Conservation (phyloP, 139 green algal species). For the Coelastrella sp. region DNA sequence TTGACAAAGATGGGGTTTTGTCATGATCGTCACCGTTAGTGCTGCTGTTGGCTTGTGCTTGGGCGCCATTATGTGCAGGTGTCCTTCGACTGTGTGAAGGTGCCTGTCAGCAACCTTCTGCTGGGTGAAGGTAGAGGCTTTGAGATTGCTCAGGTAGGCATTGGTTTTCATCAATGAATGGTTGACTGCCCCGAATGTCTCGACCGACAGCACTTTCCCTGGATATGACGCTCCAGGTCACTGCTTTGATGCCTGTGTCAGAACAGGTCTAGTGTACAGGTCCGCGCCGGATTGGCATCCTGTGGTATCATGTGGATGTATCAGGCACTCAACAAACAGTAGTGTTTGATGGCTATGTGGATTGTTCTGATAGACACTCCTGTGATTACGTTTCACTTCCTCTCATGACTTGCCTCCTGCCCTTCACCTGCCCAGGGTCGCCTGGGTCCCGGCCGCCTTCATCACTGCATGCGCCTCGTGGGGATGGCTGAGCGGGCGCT, state of each 20-base stretch:
- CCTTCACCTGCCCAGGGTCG: slow-evolving; percentile 75
- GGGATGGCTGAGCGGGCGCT: slow-evolving; percentile 89
- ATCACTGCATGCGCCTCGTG: slow-evolving; percentile 99
- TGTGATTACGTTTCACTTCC: neutral
- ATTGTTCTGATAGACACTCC: too few relatives aligned
- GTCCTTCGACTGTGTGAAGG: slow-evolving; percentile 80
- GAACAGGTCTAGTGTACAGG: too few relatives aligned
- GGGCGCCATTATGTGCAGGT: slow-evolving; percentile 72
- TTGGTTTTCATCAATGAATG: neutral
- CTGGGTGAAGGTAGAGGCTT: slow-evolving; percentile 95
- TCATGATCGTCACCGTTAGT: too few relatives aligned
- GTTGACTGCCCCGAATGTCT: neutral
- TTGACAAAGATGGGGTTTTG: too few relatives aligned
- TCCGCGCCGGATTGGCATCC: too few relatives aligned
- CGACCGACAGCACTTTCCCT: neutral
- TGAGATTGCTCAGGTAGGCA: slow-evolving; percentile 93
- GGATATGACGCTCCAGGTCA: too few relatives aligned
- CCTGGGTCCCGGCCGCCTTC: slow-evolving; percentile 95
- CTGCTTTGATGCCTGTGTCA: neutral
- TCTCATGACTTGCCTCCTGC: too few relatives aligned
- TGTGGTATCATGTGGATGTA: slow-evolving; percentile 70
- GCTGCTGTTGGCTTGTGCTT: neutral
- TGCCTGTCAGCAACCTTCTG: slow-evolving; percentile 72
- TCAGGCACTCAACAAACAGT: neutral
- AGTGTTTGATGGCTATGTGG: neutral